A percentile compares a stretch with the other conserved stretches of the same genome.
Conservation (phyloP, 768 basidiomycete genomes). For the Gloeophyllum trabeum region DNA sequence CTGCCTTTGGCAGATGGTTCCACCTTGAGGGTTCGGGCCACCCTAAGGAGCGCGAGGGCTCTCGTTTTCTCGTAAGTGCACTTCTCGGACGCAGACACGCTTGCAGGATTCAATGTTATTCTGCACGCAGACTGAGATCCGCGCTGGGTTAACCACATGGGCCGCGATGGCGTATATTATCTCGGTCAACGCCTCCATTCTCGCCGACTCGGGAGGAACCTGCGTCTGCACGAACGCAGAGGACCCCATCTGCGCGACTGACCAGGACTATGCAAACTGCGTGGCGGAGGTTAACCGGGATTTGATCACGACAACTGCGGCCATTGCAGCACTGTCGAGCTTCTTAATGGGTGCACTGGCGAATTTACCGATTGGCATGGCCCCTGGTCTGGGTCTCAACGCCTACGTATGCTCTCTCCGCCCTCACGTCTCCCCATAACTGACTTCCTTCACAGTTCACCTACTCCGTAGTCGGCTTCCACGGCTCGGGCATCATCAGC, state of each 20-base stretch:
- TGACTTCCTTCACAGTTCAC: conserved; percentile 44
- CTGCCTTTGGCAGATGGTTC: conserved; percentile 20
- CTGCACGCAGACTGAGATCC: conserved; percentile 54
- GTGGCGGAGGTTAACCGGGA: conserved; percentile 52
- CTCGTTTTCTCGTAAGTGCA: conserved; percentile 19
- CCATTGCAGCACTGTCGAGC: conserved; percentile 62
- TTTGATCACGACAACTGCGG: conserved; percentile 76
- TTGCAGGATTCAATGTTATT: background rate
- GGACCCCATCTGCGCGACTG: conserved; percentile 11
- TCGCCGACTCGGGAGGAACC: conserved; percentile 69
- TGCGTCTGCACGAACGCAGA: conserved; percentile 47
- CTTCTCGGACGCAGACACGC: background rate
- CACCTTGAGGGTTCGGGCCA: conserved; percentile 22
- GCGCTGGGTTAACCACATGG: conserved; percentile 76
- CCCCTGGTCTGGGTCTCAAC: conserved; percentile 77
- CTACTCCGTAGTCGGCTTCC: conserved; percentile 81
- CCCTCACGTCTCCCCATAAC: background rate
- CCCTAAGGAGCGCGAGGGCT: conserved; percentile 18
- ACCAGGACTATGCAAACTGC: conserved; percentile 48
- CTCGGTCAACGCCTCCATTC: conserved; percentile 76
- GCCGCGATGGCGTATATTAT: conserved; percentile 85
- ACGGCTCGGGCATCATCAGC: conserved; percentile 60
- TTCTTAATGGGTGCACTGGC: conserved; percentile 78
- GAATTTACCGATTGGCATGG: conserved; percentile 84
- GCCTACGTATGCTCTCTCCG: conserved; percentile 45